A percentile compares a stretch with the other conserved stretches of the same genome.
Evolutionary conservation across 805 yeast species (phyloP).

Genomic region (Saccharomycopsis guyanensis): DNA sequence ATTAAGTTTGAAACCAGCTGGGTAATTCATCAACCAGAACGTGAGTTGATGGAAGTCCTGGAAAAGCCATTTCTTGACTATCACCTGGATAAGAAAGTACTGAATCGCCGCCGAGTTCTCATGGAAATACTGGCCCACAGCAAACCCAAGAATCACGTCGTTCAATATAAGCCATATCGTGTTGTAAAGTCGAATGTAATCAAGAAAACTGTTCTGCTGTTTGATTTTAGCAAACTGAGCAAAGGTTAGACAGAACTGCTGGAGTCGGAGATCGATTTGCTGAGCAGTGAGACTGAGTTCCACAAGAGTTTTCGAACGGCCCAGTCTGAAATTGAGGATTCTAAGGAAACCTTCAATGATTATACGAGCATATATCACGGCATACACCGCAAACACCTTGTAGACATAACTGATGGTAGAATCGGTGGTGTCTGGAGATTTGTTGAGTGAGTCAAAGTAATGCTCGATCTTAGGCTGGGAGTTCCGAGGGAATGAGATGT

Average conservation of each 20-base stretch:
- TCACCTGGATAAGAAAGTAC: conserved; percentile 25
- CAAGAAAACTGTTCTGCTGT: conserved; percentile 35
- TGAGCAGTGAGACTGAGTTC: conserved; percentile 56
- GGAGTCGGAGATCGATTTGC: conserved; percentile 71
- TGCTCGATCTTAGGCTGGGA: not conserved
- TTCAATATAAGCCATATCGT: conserved; percentile 81
- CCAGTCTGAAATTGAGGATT: conserved; percentile 27
- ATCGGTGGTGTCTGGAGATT: not conserved
- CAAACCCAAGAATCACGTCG: conserved; percentile 69
- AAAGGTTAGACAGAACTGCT: conserved; percentile 74
- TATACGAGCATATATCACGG: conserved; percentile 6
- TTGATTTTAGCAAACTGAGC: conserved; percentile 58
- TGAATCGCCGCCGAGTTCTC: conserved; percentile 30
- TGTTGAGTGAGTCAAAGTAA: not conserved
- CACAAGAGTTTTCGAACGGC: conserved; percentile 26
- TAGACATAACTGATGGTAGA: not conserved
- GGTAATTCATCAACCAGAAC: conserved; percentile 75
- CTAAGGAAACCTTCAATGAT: conserved; percentile 15
- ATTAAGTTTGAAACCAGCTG: conserved; percentile 90
- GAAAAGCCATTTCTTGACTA: conserved; percentile 37
- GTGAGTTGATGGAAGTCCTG: conserved; percentile 42
- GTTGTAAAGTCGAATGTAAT: conserved; percentile 75
- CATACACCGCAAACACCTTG: conserved; percentile 2
- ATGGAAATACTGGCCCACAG: conserved; percentile 42
- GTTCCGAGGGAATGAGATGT: not conserved